Percentiles rank a stretch among this genome's conserved stretches.
These are phyloP conservation scores for Polyporus arcularius DNA, from an alignment of 768 basidiomycete genomes.

Conservation along the genomic window DNA sequence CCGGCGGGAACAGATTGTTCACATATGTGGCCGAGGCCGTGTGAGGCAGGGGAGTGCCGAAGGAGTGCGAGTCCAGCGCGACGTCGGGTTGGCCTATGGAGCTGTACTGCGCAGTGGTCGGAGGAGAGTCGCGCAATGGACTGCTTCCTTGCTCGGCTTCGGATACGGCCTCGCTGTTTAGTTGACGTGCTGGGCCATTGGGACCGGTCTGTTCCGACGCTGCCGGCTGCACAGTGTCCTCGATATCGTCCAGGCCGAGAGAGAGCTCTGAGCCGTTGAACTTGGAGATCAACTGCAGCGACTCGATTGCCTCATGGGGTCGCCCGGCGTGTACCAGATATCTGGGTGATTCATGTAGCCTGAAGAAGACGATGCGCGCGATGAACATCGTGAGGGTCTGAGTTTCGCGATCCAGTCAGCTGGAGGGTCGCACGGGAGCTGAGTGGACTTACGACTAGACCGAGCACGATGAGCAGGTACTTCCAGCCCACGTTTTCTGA, in stretches of 20 bases:
- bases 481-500: slow-evolving; percentile 87
- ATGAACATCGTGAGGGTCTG: slow-evolving; percentile 89
- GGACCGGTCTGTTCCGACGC: neutral
- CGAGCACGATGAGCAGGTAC: slow-evolving; percentile 75
- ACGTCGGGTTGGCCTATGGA: slow-evolving; percentile 29
- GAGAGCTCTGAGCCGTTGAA: slow-evolving; percentile 79
- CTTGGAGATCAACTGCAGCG: slow-evolving; percentile 79
- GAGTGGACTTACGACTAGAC: slow-evolving; percentile 68
- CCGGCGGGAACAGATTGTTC: neutral
- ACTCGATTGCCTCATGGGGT: slow-evolving; percentile 79
- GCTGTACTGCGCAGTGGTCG: slow-evolving; percentile 25
- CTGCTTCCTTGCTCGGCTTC: neutral
- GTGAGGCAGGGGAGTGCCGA: slow-evolving; percentile 24
- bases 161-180: no score
- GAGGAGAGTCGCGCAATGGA: neutral
- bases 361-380: slow-evolving; percentile 86
- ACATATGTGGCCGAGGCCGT: neutral
- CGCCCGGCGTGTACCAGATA: slow-evolving; percentile 90
- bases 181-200: no score
- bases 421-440: slow-evolving; percentile 4
- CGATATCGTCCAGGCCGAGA: slow-evolving; percentile 73
- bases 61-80: slow-evolving; percentile 29
- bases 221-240: slow-evolving; percentile 37
- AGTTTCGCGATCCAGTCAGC: neutral
- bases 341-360: slow-evolving; percentile 91